These are phyloP conservation scores for Boletellus sp. DNA, from an alignment of 1,284 basidiomycete species.

Conservation along the genomic window DNA sequence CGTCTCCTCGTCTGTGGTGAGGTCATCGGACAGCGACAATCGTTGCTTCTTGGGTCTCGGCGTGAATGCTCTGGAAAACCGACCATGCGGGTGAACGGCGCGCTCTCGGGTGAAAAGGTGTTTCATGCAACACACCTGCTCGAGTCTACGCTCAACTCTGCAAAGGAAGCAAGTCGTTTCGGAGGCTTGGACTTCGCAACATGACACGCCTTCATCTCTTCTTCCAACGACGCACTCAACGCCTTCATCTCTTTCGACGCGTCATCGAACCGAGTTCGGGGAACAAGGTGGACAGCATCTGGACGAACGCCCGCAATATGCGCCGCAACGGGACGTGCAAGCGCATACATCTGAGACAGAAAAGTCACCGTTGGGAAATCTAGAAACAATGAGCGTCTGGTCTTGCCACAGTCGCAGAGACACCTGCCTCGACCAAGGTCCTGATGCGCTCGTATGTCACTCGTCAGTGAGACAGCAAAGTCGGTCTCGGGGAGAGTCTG, in stretches of 20 bases:
- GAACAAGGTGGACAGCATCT: slow-evolving; percentile 22
- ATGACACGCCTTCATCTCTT: slow-evolving; percentile 35
- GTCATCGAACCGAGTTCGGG: slow-evolving; percentile 21
- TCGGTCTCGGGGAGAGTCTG: slow-evolving; percentile 22
- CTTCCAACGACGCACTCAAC: slow-evolving; percentile 30
- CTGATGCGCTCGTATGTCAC: slow-evolving; percentile 49
- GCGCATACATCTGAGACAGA: slow-evolving; percentile 45
- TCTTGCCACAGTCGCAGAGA: not conserved
- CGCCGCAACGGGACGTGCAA: slow-evolving; percentile 38
- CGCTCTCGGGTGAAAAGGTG: not conserved
- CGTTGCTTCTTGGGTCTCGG: slow-evolving; percentile 42
- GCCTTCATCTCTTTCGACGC: slow-evolving; percentile 13
- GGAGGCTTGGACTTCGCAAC: slow-evolving; percentile 40
- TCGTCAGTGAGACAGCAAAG: slow-evolving; percentile 35
- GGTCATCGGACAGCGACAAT: slow-evolving; percentile 32
- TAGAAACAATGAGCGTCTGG: slow-evolving; percentile 22
- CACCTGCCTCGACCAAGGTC: slow-evolving; percentile 49
- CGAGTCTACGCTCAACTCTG: slow-evolving; percentile 12
- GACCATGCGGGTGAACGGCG: not conserved
- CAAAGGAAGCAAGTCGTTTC: slow-evolving; percentile 30
- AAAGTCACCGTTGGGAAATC: slow-evolving; percentile 55
- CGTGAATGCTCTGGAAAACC: slow-evolving; percentile 20
- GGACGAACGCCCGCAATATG: slow-evolving; percentile 25
- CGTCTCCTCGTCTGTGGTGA: slow-evolving; percentile 30
- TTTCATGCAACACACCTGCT: slow-evolving; percentile 21